Evolutionary conservation across 345 rosid species (phyloP).

Genomic region (Boechera retrofracta): DNA sequence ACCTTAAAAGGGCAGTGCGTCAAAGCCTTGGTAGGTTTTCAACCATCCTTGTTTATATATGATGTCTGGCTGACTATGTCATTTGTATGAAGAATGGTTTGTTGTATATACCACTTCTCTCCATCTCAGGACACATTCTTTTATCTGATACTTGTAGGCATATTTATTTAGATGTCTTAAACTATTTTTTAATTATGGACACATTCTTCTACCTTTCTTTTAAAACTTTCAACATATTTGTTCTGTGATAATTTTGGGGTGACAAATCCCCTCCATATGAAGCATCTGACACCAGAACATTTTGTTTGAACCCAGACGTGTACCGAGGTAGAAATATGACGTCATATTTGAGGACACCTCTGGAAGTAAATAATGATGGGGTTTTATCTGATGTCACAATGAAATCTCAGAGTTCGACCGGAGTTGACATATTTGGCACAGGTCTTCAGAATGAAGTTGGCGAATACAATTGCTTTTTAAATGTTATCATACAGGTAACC

Average conservation of each 20-base stretch:
- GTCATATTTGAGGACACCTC: slow-evolving; percentile 46
- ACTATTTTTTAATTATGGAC: neutral
- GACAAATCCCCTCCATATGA: slow-evolving; percentile 10
- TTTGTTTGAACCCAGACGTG: slow-evolving; percentile 55
- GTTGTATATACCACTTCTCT: neutral
- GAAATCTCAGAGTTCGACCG: slow-evolving; percentile 39
- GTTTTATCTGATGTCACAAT: slow-evolving; percentile 46
- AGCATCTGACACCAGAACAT: slow-evolving; percentile 28
- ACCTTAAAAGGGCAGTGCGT: slow-evolving; percentile 77
- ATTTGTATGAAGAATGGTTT: neutral
- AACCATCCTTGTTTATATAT: slow-evolving; percentile 25
- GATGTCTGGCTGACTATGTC: slow-evolving; percentile 13
- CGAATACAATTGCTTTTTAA: slow-evolving; percentile 95
- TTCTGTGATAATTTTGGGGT: slow-evolving; percentile 11
- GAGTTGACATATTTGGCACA: slow-evolving; percentile 63
- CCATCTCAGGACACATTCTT: slow-evolving; percentile 1
- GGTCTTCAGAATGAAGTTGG: slow-evolving; percentile 95
- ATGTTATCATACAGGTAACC: slow-evolving; percentile 92
- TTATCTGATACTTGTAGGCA: neutral
- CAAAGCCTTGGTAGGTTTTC: slow-evolving; percentile 80
- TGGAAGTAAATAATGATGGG: slow-evolving; percentile 43
- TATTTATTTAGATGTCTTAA: slow-evolving; percentile 5
- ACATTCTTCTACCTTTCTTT: neutral
- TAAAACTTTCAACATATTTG: neutral
- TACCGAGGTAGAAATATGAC: slow-evolving; percentile 56